Evolutionary conservation across 345 rosid genomes (phyloP).

Genomic region (Microcos paniculata): DNA sequence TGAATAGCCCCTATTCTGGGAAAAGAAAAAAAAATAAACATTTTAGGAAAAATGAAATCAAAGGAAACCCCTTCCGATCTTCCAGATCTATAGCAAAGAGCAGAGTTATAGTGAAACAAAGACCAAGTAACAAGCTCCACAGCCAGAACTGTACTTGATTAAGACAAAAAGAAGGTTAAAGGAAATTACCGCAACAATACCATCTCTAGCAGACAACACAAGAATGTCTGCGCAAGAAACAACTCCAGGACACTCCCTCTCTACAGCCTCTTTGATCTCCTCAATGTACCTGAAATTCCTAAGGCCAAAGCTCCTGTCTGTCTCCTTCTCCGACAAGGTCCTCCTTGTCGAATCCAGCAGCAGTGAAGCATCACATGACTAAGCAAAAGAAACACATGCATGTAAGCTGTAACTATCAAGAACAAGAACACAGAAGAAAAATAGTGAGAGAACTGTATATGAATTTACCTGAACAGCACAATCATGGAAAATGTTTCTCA

Average conservation of each 20-base stretch:
- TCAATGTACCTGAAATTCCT: slow-evolving; percentile 97
- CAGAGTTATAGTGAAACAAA: background rate
- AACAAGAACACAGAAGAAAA: background rate
- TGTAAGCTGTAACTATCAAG: background rate
- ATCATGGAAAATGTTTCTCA: slow-evolving; percentile 98
- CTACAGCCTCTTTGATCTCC: slow-evolving; percentile 85
- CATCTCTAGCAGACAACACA: slow-evolving; percentile 86
- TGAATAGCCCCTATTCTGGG: background rate
- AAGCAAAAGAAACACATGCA: background rate
- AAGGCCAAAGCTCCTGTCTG: slow-evolving; percentile 91
- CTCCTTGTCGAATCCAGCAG: slow-evolving; percentile 95
- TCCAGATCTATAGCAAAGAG: background rate
- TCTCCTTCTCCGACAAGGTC: slow-evolving; percentile 89
- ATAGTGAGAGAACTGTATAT: background rate
- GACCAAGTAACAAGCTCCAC: background rate
- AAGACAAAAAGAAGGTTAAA: background rate
- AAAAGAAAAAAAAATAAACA: background rate
- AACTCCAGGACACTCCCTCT: slow-evolving; percentile 92
- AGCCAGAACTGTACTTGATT: background rate
- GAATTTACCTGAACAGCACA: slow-evolving; percentile 81
- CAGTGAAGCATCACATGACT: slow-evolving; percentile 98
- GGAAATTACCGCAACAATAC: slow-evolving; percentile 60
- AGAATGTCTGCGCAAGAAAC: slow-evolving; percentile 91
- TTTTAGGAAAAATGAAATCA: no score
- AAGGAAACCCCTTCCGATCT: background rate